Percentiles rank a stretch among this genome's conserved stretches.
phyloP scores from a whole-genome alignment of 768 basidiomycete species.

The Lyophyllum shimeji region DNA sequence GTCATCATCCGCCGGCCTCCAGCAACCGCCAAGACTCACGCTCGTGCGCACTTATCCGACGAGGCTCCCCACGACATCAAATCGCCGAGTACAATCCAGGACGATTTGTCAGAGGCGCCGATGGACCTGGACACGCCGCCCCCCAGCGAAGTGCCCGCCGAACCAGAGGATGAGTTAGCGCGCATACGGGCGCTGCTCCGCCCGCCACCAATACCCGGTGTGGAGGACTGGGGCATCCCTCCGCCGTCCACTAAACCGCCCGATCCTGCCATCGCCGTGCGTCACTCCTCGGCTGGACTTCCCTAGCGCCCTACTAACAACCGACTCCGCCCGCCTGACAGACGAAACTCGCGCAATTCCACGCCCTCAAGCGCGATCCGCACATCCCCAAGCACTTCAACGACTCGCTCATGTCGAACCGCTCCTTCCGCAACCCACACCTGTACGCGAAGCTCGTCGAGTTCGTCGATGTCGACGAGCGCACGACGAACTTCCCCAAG shows the following conservation, averaged over 20 bases:
- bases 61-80: constrained; percentile 31
- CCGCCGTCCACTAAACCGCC: constrained; percentile 51
- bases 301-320: not conserved
- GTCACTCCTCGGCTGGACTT: constrained; percentile 3
- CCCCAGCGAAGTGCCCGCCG: constrained; percentile 16
- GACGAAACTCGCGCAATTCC: constrained; percentile 83
- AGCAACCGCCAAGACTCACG: constrained; percentile 45
- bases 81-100: constrained; percentile 2
- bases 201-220: constrained; percentile 63
- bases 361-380: constrained; percentile 63
- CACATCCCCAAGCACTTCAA: constrained; percentile 85
- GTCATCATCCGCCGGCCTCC: constrained; percentile 58
- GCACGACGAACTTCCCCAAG: constrained; percentile 76
- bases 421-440: constrained; percentile 94
- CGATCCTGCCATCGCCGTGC: constrained; percentile 64
- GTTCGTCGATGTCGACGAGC: constrained; percentile 90
- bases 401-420: constrained; percentile 89
- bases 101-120: constrained; percentile 9
- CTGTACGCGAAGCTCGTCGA: constrained; percentile 95
- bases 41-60: constrained; percentile 50
- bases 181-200: constrained; percentile 55
- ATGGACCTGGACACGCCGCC: constrained; percentile 21
- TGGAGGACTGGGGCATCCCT: constrained; percentile 80
- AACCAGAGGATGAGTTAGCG: constrained; percentile 46
- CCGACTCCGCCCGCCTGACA: constrained; percentile 30